Percentiles rank a stretch among this genome's conserved stretches.
phyloP scores from a whole-genome alignment of 2,329 filamentous ascomycete species.

The Gyromitra esculenta region DNA sequence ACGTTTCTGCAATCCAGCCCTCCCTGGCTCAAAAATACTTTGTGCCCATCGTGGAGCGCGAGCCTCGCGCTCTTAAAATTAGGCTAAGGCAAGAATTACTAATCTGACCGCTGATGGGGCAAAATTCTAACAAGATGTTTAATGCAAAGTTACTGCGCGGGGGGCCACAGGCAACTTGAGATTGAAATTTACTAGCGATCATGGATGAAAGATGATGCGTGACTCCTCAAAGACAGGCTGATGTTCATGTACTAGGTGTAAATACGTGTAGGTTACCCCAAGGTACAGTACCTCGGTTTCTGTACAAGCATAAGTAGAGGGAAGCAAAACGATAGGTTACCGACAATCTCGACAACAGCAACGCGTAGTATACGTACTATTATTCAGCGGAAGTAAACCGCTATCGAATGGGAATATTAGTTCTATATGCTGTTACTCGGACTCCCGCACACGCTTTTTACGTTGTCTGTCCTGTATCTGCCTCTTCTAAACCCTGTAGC shows the following conservation, averaged over 20 bases:
- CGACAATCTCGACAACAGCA: background rate
- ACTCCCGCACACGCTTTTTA: background rate
- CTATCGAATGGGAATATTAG: background rate
- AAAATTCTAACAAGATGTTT: constrained; percentile 6
- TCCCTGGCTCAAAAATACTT: constrained; percentile 6
- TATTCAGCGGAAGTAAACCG: background rate
- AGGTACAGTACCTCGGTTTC: background rate
- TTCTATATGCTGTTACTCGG: constrained; percentile 29
- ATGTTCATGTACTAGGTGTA: background rate
- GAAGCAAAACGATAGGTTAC: constrained; percentile 10
- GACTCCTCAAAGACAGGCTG: background rate
- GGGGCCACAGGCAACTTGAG: constrained; percentile 8
- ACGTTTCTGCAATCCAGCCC: constrained; percentile 1
- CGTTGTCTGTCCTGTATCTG: constrained; percentile 7
- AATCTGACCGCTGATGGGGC: constrained; percentile 3
- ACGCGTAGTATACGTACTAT: background rate
- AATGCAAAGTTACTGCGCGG: constrained; percentile 21
- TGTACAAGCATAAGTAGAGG: background rate
- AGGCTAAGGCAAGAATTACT: constrained; percentile 22
- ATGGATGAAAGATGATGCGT: background rate
- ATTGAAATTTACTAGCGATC: constrained; percentile 15
- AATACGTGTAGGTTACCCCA: background rate
- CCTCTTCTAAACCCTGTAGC: background rate
- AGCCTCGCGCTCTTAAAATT: constrained; percentile 3
- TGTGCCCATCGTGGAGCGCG: background rate